These are phyloP conservation scores for Evansstolkia leycettana DNA, from an alignment of 495 filamentous ascomycete species.

Conservation along the genomic window DNA sequence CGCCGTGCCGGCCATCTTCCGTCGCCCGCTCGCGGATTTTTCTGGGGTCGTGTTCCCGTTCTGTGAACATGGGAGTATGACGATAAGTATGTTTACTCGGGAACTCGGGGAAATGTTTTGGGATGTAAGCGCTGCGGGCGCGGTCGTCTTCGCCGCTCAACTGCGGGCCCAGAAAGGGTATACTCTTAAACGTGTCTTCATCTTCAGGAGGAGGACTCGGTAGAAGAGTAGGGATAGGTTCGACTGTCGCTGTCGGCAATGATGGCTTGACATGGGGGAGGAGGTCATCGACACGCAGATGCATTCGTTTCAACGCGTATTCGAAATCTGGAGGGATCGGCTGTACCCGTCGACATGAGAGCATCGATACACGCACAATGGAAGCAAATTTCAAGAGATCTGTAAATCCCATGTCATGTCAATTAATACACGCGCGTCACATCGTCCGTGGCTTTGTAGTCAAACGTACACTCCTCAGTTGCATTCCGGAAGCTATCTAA, in stretches of 20 bases:
- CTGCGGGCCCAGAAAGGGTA: constrained; percentile 38
- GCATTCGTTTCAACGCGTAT: constrained; percentile 38
- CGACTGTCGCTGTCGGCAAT: constrained; percentile 20
- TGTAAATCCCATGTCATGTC: too few relatives aligned
- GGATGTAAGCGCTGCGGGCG: constrained; percentile 41
- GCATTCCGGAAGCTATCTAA: constrained; percentile 44
- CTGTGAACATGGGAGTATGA: constrained; percentile 50
- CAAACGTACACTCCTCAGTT: constrained; percentile 52
- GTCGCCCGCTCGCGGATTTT: constrained; percentile 62
- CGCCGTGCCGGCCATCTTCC: constrained; percentile 59
- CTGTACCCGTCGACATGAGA: constrained; percentile 42
- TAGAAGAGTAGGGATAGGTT: constrained; percentile 22
- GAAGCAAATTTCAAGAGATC: constrained; percentile 47
- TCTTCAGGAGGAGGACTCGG: constrained; percentile 36
- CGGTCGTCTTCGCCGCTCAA: constrained; percentile 41
- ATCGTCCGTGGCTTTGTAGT: constrained; percentile 1
- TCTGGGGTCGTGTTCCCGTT: constrained; percentile 54
- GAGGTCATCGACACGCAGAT: constrained; percentile 25
- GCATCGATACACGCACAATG: constrained; percentile 49
- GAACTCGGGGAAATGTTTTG: constrained; percentile 54
- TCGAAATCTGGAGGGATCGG: constrained; percentile 61
- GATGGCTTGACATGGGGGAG: constrained; percentile 22
- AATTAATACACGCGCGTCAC: not conserved
- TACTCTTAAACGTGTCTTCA: constrained; percentile 18
- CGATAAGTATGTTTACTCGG: constrained; percentile 66